Evolutionary conservation across 2,329 filamentous ascomycete genomes (phyloP).

Genomic region (Fusarium succisae): DNA sequence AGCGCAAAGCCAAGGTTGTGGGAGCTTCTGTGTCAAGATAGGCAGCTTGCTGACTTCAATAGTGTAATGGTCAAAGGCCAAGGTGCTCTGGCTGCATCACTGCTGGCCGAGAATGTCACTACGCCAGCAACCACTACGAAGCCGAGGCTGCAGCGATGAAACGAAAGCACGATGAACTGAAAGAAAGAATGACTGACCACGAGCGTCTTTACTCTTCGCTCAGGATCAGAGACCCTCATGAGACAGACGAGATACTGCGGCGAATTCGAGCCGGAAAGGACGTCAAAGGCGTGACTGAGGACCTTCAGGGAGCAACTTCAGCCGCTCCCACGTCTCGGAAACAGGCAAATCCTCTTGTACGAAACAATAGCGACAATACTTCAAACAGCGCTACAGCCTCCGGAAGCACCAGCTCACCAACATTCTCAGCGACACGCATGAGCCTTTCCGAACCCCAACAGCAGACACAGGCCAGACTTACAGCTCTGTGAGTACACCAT

Average conservation of each 20-base stretch:
- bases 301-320: background rate
- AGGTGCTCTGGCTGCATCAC: slow-evolving; percentile 14
- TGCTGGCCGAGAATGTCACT: slow-evolving; percentile 16
- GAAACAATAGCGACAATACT: background rate
- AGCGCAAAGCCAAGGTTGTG: slow-evolving; percentile 26
- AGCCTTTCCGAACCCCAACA: background rate
- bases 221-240: slow-evolving; percentile 1
- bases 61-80: slow-evolving; percentile 27
- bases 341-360: background rate
- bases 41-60: background rate
- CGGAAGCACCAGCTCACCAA: background rate
- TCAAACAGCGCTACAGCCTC: background rate
- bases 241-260: slow-evolving; percentile 21
- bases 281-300: slow-evolving; percentile 4
- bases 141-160: slow-evolving; percentile 10
- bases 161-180: slow-evolving; percentile 17
- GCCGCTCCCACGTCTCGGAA: background rate
- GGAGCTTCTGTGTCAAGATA: background rate
- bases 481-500: slow-evolving; percentile 11
- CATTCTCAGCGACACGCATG: background rate
- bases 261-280: slow-evolving; percentile 21
- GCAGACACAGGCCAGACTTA: background rate
- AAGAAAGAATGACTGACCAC: background rate
- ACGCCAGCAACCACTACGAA: slow-evolving; percentile 10
- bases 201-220: slow-evolving; percentile 17